Base-by-base conservation (phyloP, 1,284 basidiomycete genomes). In the Termitomyces sp. region DNA sequence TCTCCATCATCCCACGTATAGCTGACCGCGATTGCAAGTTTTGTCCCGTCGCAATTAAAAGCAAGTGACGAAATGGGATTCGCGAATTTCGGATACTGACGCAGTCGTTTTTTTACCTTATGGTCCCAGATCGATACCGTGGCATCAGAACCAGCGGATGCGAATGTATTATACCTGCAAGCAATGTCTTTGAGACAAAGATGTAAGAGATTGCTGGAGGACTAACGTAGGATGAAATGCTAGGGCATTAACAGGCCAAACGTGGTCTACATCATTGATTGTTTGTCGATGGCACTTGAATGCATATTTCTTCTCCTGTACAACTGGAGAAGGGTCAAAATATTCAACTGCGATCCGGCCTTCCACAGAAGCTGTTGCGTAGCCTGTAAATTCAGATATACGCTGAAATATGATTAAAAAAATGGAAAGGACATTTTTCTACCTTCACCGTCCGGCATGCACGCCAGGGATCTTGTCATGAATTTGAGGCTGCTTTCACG, bases 281-380 rank as follows among this genome's bases (percentile, higher is more conserved):
- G 90, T 86, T 67, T 94, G 88, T 17, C 96, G 81, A 67, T 99
- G 96, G 63, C 95, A 98, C 68, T 98, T 95, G 82, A 98, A 99
- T 2, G 97, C 97, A 68, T 99, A 99, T 72, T 98, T 98, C 68
- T 90, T 88, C 15, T 88, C 84, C 69, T 98, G 94, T 0, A 79
- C 77, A 24, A 82, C 80, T 0, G 84, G 77, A 9, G 82, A 83
- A 2, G 91, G 84, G 62, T 98, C 93, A 66, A 98, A 95, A 72
- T 97, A 98, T 69, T 99, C 97, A 41, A 99, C 95, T 0, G 95
- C 94, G 54, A 99, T 94, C 39, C 96, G 82, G 0, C 96, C 96
- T 68, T 99, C 97, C 15, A 98, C 92, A 0, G 93, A 96, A 0
- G 88, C 90, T 0, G 90, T 93, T 1, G 94, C 94, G 71, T 92